These are phyloP conservation scores for Fusarium xyrophilum DNA, from an alignment of 2,329 filamentous ascomycete genomes.

Conservation along the genomic window DNA sequence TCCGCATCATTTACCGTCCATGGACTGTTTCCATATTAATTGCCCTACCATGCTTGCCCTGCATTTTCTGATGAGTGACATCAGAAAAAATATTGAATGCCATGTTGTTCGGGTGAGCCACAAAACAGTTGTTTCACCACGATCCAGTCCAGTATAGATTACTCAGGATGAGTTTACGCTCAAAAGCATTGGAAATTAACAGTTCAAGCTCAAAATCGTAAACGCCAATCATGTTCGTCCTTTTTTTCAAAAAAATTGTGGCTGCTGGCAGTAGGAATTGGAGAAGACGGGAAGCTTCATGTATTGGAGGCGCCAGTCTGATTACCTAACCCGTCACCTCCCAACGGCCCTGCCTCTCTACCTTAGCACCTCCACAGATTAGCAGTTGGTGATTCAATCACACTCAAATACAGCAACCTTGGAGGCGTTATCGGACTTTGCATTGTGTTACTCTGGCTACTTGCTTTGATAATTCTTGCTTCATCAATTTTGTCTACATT, in stretches of 20 bases:
- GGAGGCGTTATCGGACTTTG: constrained; percentile 15
- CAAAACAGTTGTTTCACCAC: neutral
- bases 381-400: constrained; percentile 41
- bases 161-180: neutral
- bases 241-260: constrained; percentile 3
- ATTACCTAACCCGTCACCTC: constrained; percentile 23
- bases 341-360: constrained; percentile 30
- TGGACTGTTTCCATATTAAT: constrained; percentile 15
- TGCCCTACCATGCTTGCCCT: constrained; percentile 21
- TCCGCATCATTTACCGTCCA: constrained; percentile 9
- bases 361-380: constrained; percentile 40
- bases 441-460: neutral
- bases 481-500: constrained; percentile 5
- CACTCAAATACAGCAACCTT: constrained; percentile 18
- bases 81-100: constrained; percentile 8
- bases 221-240: neutral
- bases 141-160: neutral
- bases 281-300: neutral
- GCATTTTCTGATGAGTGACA: constrained; percentile 16
- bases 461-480: neutral
- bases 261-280: constrained; percentile 14
- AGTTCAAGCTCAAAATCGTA: neutral
- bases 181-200: neutral
- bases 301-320: neutral
- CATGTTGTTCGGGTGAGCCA: neutral